A percentile compares a stretch with the other conserved stretches of the same genome.
These are phyloP conservation scores for Acanthamoeba triangularis DNA, from an alignment of 208 protist species.

Conservation along the genomic window DNA sequence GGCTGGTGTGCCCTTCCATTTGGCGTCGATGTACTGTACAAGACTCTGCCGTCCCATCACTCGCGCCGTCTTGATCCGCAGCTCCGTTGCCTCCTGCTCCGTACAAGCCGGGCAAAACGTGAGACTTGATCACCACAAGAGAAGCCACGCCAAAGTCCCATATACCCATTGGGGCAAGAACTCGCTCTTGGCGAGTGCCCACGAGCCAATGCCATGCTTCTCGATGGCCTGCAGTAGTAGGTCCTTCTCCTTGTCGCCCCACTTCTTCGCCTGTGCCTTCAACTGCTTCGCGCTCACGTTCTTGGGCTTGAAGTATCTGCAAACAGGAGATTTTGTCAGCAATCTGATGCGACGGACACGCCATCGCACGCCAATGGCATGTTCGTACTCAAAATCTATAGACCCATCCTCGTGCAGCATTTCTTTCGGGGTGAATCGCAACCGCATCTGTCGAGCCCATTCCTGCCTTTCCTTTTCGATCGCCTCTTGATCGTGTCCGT, in stretches of 20 bases:
- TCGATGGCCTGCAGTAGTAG: not conserved
- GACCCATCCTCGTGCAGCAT: conserved; percentile 49
- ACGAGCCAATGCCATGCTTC: conserved; percentile 58
- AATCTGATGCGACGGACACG: not conserved
- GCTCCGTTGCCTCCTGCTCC: conserved; percentile 22
- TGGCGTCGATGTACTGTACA: conserved; percentile 43
- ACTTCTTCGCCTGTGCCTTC: conserved; percentile 40
- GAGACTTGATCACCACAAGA: not conserved
- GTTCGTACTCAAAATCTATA: conserved; percentile 6
- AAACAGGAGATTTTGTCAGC: not conserved
- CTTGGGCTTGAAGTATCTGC: conserved; percentile 63
- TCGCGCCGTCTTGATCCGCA: conserved; percentile 45
- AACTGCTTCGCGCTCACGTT: conserved; percentile 53
- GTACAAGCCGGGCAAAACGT: not conserved
- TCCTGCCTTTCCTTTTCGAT: conserved; percentile 49
- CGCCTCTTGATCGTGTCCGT: not conserved
- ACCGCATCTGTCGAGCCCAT: conserved; percentile 54
- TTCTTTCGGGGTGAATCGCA: conserved; percentile 36
- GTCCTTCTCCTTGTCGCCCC: conserved; percentile 50
- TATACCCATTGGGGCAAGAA: conserved; percentile 42
- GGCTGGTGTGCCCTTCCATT: conserved; percentile 25
- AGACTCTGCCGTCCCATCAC: conserved; percentile 58
- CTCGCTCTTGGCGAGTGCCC: conserved; percentile 30
- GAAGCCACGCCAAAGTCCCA: not conserved
- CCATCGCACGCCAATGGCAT: not conserved